Evolutionary conservation across 2,329 filamentous ascomycete genomes (phyloP), one percentile per base, ranked within the genome.

Genomic region (Fonsecaea erecta): DNA sequence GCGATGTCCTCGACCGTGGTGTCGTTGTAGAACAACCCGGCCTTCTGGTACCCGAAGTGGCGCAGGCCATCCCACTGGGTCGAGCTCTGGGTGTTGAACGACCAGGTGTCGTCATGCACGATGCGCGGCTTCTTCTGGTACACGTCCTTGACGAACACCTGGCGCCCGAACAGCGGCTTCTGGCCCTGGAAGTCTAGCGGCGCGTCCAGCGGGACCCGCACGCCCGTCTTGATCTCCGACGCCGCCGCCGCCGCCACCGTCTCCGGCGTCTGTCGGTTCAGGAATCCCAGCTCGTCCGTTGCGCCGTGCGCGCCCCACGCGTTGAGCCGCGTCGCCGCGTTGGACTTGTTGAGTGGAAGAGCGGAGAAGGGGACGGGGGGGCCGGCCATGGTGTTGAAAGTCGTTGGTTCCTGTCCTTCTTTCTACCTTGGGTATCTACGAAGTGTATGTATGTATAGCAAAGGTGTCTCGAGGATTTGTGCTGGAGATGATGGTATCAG

Each of bases 301-400:
- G 76, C 71, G 2, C 84, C 84, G 66, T 83, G 86, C 3, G 85
- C 79, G 0, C 83, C 83, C 85, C 85, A 87, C 5, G 85, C 82
- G 63, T 86, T 86, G 51, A 71, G 67, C 3, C 70, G 70, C 4
- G 70, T 52, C 11, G 70, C 52, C 7, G 82, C 81, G 2, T 74
- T 77, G 6, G 84, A 83, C 53, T 81, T 80, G 62, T 79, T 78
- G 1, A 86, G 77, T 0, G 84, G 84, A 0, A 86, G 80, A 2
- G 78, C 74, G 5, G 63, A 65, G 62, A 73, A 73, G 6, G 71
- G 65, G 30, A 72, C 69, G 11, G 70, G 70, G 16, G 70, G 70
- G 6, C 68, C 70, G 52, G 67, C 48, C 69, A 71, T 71, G 21
- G 18, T 65, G n/a, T n/a, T n/a, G n/a, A n/a, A n/a, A n/a, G n/a